Percentiles rank a stretch among this genome's conserved stretches.
These are phyloP conservation scores for Dactylellina parvicollis DNA, from an alignment of 2,329 filamentous ascomycete species.

Conservation along the genomic window DNA sequence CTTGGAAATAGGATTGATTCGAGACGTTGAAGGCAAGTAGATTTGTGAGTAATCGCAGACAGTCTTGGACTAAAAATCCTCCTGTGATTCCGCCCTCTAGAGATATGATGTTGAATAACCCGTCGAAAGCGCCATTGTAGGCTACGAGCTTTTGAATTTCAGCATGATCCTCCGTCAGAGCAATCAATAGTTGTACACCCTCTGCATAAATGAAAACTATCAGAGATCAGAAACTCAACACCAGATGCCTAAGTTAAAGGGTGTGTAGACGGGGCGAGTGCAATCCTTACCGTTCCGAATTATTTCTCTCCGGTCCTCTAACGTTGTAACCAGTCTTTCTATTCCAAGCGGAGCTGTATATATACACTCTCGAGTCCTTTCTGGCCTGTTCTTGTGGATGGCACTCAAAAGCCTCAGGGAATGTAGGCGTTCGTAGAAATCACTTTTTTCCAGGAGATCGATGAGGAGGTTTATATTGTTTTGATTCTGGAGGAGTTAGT, in stretches of 20 bases:
- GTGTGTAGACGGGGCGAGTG: too few relatives aligned
- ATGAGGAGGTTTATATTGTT: slow-evolving; percentile 93
- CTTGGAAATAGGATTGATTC: slow-evolving; percentile 92
- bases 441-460: slow-evolving; percentile 83
- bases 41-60: slow-evolving; percentile 88
- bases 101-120: slow-evolving; percentile 82
- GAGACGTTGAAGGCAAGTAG: slow-evolving; percentile 85
- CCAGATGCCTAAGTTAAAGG: slow-evolving; percentile 8
- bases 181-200: slow-evolving; percentile 84
- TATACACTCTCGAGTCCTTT: slow-evolving; percentile 93
- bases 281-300: slow-evolving; percentile 74
- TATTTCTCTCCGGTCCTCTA: slow-evolving; percentile 87
- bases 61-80: slow-evolving; percentile 89
- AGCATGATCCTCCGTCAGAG: slow-evolving; percentile 83
- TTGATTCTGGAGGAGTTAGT: slow-evolving; percentile 69
- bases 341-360: slow-evolving; percentile 89
- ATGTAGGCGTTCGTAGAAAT: slow-evolving; percentile 92
- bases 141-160: slow-evolving; percentile 96
- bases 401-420: slow-evolving; percentile 87
- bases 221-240: slow-evolving; percentile 54
- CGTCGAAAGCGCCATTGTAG: slow-evolving; percentile 92
- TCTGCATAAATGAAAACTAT: slow-evolving; percentile 64
- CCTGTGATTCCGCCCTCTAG: slow-evolving; percentile 86
- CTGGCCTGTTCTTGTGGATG: slow-evolving; percentile 83
- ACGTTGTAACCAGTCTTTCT: slow-evolving; percentile 80